phyloP scores from a whole-genome alignment of 306 rosid genomes.

The Prosopis cineraria region DNA sequence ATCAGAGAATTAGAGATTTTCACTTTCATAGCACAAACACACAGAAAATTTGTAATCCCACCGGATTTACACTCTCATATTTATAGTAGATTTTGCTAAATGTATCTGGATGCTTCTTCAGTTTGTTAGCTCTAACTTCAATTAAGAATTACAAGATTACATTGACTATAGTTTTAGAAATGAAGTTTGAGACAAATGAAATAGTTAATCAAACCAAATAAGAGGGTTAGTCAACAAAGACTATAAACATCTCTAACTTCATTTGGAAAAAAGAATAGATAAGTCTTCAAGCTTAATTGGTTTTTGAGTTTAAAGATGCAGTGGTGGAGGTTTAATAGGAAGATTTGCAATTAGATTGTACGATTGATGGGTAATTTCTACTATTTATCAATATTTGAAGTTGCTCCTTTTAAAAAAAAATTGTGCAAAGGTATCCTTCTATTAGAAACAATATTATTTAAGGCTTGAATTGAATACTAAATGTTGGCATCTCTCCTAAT shows the following conservation, averaged over 20 bases:
- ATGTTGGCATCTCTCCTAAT: too few relatives aligned
- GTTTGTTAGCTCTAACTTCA: slow-evolving; percentile 75
- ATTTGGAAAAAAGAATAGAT: slow-evolving; percentile 76
- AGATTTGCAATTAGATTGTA: slow-evolving; percentile 87
- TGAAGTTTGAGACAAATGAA: neutral
- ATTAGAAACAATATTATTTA: too few relatives aligned
- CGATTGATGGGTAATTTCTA: slow-evolving; percentile 75
- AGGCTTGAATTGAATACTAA: too few relatives aligned
- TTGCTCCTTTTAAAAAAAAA: too few relatives aligned
- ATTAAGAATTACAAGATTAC: slow-evolving; percentile 31
- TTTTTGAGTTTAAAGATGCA: slow-evolving; percentile 73
- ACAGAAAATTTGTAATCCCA: slow-evolving; percentile 97
- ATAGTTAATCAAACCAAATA: slow-evolving; percentile 59
- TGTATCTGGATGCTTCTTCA: slow-evolving; percentile 85
- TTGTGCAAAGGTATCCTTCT: too few relatives aligned
- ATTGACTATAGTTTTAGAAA: slow-evolving; percentile 7
- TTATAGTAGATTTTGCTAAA: slow-evolving; percentile 93
- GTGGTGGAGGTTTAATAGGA: slow-evolving; percentile 76
- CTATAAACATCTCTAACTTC: slow-evolving; percentile 76
- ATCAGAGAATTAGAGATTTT: slow-evolving; percentile 79
- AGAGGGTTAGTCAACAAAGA: slow-evolving; percentile 96
- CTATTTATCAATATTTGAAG: slow-evolving; percentile 36
- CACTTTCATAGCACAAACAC: too few relatives aligned
- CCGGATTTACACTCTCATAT: slow-evolving; percentile 91
- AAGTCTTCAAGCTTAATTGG: slow-evolving; percentile 83